Conservation (phyloP, 176 grass and related monocot genomes). For the Luzula sylvatica region DNA sequence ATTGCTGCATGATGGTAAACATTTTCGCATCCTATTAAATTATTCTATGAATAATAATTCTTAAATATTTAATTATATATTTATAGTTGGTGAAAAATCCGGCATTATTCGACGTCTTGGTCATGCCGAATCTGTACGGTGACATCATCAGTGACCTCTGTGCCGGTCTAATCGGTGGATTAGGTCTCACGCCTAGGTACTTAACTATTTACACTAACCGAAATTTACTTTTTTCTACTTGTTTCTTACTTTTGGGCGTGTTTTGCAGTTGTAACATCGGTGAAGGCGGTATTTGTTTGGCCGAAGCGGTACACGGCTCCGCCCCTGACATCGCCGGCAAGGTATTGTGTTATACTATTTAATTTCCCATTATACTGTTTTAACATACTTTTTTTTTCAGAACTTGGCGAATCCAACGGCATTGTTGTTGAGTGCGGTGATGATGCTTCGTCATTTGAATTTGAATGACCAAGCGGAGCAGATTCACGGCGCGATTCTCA, state of each 20-base stretch:
- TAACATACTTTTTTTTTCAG: conserved; percentile 29
- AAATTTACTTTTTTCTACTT: conserved; percentile 8
- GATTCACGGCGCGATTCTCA: conserved; percentile 80
- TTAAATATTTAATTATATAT: neutral
- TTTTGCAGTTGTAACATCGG: conserved; percentile 78
- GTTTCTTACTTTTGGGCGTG: neutral
- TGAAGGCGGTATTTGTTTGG: conserved; percentile 91
- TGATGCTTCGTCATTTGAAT: conserved; percentile 88
- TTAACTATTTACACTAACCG: neutral
- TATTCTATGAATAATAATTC: neutral
- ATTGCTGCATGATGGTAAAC: conserved; percentile 91
- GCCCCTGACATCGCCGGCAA: conserved; percentile 97
- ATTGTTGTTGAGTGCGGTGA: conserved; percentile 82
- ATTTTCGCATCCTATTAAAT: neutral
- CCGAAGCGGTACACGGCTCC: conserved; percentile 96
- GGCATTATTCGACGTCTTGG: conserved; percentile 75
- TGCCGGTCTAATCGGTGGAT: conserved; percentile 85
- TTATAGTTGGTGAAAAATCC: conserved; percentile 93
- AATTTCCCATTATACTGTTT: neutral
- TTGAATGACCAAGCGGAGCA: conserved; percentile 68
- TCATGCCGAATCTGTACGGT: conserved; percentile 98
- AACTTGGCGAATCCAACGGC: conserved; percentile 94
- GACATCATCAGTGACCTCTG: conserved; percentile 98
- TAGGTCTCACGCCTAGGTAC: conserved; percentile 95
- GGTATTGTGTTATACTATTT: conserved; percentile 19